Evolutionary conservation across 345 rosid genomes (phyloP).

Genomic region (Acer saccharum): DNA sequence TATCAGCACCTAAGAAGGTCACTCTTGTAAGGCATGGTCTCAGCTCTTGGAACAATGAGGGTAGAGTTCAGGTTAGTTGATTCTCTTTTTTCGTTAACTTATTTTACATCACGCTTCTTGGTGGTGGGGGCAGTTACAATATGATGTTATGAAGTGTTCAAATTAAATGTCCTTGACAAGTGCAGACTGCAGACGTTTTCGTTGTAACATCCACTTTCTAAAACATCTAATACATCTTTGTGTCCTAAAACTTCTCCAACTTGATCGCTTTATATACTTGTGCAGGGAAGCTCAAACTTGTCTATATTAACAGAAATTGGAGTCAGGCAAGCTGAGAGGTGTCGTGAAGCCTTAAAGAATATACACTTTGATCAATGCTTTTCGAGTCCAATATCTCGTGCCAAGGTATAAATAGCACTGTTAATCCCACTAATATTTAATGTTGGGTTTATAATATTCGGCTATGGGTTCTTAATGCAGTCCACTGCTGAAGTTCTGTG

Average conservation of each 20-base stretch:
- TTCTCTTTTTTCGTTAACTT: not conserved
- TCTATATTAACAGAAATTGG: slow-evolving; percentile 64
- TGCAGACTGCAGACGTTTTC: not conserved
- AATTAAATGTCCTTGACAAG: not conserved
- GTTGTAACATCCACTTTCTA: not conserved
- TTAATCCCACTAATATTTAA: not conserved
- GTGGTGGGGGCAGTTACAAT: not conserved
- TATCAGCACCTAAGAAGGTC: slow-evolving; percentile 53
- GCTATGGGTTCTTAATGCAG: slow-evolving; percentile 35
- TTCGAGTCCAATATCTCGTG: slow-evolving; percentile 67
- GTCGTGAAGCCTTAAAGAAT: slow-evolving; percentile 46
- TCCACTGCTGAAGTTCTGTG: slow-evolving; percentile 62
- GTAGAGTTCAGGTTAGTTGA: slow-evolving; percentile 62
- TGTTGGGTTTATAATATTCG: not conserved
- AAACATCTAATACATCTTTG: not conserved
- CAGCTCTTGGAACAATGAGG: slow-evolving; percentile 70
- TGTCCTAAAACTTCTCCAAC: not conserved
- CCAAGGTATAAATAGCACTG: slow-evolving; percentile 44
- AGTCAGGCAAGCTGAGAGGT: slow-evolving; percentile 59
- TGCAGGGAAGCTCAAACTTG: slow-evolving; percentile 65
- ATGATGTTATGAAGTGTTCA: not conserved
- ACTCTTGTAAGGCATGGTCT: slow-evolving; percentile 71
- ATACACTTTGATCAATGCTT: slow-evolving; percentile 54
- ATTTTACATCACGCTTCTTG: not conserved
- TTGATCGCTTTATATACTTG: not conserved